Percentiles rank a stretch among this genome's conserved stretches.
These are phyloP conservation scores for Lachancea cidri DNA, from an alignment of 805 yeast genomes.

Conservation along the genomic window DNA sequence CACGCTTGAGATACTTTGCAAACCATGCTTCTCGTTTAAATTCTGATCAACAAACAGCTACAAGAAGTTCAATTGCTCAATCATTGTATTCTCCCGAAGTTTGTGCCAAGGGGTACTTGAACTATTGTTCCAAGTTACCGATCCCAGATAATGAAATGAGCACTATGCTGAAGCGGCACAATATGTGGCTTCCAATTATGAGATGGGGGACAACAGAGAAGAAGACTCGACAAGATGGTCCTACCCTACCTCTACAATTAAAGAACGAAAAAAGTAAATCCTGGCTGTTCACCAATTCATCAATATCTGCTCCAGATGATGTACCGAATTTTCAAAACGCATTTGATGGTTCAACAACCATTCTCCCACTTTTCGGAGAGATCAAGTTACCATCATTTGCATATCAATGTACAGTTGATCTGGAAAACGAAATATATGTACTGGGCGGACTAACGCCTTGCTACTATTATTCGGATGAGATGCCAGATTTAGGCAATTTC, in stretches of 20 bases:
- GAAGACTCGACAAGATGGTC: background rate
- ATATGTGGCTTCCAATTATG: slow-evolving; percentile 29
- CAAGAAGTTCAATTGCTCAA: background rate
- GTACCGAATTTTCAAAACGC: slow-evolving; percentile 19
- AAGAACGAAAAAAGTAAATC: background rate
- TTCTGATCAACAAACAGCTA: slow-evolving; percentile 3
- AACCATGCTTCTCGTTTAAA: background rate
- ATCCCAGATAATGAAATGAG: slow-evolving; percentile 17
- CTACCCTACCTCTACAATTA: background rate
- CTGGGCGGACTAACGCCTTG: slow-evolving; percentile 43
- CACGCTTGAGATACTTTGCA: slow-evolving; percentile 4
- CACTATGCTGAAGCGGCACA: slow-evolving; percentile 14
- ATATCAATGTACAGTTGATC: slow-evolving; percentile 40
- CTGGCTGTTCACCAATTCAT: background rate
- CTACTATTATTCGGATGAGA: slow-evolving; percentile 21
- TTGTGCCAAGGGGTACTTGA: slow-evolving; percentile 15
- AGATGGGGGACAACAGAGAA: slow-evolving; percentile 5
- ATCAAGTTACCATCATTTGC: slow-evolving; percentile 38
- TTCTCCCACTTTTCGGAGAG: slow-evolving; percentile 35
- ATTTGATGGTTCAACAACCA: slow-evolving; percentile 23
- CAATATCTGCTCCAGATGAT: background rate
- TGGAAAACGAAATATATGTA: slow-evolving; percentile 35
- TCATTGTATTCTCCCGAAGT: slow-evolving; percentile 4
- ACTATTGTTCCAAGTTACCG: slow-evolving; percentile 21
- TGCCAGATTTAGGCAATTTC: slow-evolving; percentile 34